Conservation (phyloP, 2,329 filamentous ascomycete genomes). For the Alternaria postmessia region DNA sequence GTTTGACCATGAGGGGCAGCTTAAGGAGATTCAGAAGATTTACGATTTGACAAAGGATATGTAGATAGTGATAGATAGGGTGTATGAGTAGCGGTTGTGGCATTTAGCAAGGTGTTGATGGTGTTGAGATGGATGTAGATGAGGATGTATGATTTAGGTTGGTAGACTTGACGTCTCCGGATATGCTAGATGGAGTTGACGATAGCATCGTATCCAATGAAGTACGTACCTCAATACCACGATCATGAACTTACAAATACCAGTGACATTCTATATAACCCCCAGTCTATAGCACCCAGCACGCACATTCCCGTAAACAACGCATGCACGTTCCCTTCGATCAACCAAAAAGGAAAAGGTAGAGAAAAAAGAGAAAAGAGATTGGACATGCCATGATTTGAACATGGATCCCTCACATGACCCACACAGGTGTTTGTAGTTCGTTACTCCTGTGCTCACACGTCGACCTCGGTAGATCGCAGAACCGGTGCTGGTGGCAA, state of each 20-base stretch:
- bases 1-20: conserved; percentile 66
- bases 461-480: neutral
- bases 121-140: neutral
- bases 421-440: neutral
- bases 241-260: neutral
- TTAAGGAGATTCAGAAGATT: conserved; percentile 69
- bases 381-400: neutral
- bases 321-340: neutral
- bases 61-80: neutral
- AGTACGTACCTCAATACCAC: neutral
- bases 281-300: too few species aligned
- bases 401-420: neutral
- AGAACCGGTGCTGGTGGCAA: neutral
- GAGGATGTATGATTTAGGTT: neutral
- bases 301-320: too few species aligned
- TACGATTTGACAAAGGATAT: conserved; percentile 58
- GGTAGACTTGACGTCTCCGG: neutral
- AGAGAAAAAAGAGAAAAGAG: neutral
- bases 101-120: conserved; percentile 18
- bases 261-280: neutral
- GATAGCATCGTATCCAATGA: neutral
- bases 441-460: neutral
- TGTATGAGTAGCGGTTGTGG: conserved; percentile 15
- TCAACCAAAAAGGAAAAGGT: neutral
- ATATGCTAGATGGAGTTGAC: neutral